phyloP scores from a whole-genome alignment of 2,329 filamentous ascomycete species.

The Claviceps monticola region DNA sequence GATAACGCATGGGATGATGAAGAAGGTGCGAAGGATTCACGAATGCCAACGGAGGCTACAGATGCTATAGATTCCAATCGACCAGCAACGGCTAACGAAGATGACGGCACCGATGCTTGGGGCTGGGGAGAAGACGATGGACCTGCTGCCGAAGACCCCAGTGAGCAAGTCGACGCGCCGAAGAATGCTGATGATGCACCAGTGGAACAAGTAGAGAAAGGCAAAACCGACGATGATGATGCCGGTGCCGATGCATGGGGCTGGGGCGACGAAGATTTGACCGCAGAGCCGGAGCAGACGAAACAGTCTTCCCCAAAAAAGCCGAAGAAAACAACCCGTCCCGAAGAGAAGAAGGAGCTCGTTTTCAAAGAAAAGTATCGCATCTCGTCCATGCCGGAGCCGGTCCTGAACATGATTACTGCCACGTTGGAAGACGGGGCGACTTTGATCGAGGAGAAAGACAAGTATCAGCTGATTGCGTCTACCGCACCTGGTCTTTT shows the following conservation, averaged over 20 bases:
- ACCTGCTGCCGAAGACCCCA: constrained; percentile 13
- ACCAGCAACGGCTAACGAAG: constrained; percentile 13
- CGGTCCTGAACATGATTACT: constrained; percentile 54
- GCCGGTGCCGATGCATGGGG: constrained; percentile 61
- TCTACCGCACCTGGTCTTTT: constrained; percentile 58
- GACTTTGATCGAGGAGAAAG: constrained; percentile 40
- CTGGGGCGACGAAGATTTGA: constrained; percentile 58
- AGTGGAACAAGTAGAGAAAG: constrained; percentile 1
- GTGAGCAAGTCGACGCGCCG: constrained; percentile 5
- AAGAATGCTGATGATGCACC: background rate
- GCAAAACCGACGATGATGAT: constrained; percentile 25
- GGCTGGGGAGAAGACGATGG: constrained; percentile 61
- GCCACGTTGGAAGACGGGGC: constrained; percentile 47
- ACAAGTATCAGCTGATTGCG: constrained; percentile 43
- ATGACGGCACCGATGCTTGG: constrained; percentile 55
- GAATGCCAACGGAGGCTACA: constrained; percentile 9
- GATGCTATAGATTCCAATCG: constrained; percentile 6
- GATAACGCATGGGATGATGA: constrained; percentile 68
- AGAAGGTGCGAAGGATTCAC: constrained; percentile 27
- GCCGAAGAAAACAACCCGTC: constrained; percentile 11
- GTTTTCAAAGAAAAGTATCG: constrained; percentile 76
- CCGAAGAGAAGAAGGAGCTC: constrained; percentile 44
- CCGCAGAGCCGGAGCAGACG: constrained; percentile 8
- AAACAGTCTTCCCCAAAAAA: constrained; percentile 6
- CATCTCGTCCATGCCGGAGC: constrained; percentile 75